phyloP scores from a whole-genome alignment of 805 yeast genomes.

The Myxozyma neotropica region DNA sequence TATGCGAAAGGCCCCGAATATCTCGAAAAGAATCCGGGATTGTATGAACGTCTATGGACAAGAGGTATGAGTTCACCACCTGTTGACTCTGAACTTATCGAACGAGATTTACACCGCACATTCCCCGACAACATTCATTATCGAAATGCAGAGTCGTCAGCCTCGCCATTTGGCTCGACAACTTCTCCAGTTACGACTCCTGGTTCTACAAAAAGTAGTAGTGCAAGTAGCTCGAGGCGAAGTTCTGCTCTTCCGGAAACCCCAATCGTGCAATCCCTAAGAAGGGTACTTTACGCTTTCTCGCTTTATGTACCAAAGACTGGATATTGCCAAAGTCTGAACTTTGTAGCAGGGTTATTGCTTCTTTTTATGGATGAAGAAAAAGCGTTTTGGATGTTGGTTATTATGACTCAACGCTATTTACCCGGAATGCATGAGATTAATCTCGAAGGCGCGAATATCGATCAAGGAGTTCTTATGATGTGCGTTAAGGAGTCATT shows the following conservation, averaged over 20 bases:
- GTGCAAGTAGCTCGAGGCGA: slow-evolving; percentile 9
- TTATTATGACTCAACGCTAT: slow-evolving; percentile 79
- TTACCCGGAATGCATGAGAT: slow-evolving; percentile 91
- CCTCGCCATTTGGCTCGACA: slow-evolving; percentile 10
- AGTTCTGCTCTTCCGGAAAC: slow-evolving; percentile 52
- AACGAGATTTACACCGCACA: slow-evolving; percentile 88
- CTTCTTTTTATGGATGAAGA: slow-evolving; percentile 88
- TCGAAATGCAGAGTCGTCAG: slow-evolving; percentile 47
- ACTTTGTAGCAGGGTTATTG: slow-evolving; percentile 85
- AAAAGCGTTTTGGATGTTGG: slow-evolving; percentile 92
- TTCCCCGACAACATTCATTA: slow-evolving; percentile 92
- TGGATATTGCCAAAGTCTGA: slow-evolving; percentile 95
- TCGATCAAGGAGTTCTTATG: slow-evolving; percentile 93
- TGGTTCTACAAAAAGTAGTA: neutral
- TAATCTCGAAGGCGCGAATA: slow-evolving; percentile 88
- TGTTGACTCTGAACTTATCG: slow-evolving; percentile 88
- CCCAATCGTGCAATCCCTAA: slow-evolving; percentile 64
- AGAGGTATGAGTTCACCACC: slow-evolving; percentile 59
- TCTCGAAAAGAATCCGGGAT: slow-evolving; percentile 57
- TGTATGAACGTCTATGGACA: slow-evolving; percentile 67
- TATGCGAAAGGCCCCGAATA: slow-evolving; percentile 81
- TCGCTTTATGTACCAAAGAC: slow-evolving; percentile 83
- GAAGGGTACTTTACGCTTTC: slow-evolving; percentile 82
- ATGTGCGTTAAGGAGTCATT: slow-evolving; percentile 79
- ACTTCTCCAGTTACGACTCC: slow-evolving; percentile 11